phyloP scores from a whole-genome alignment of 177 flowering plant genomes.

The Vitis hybrid region DNA sequence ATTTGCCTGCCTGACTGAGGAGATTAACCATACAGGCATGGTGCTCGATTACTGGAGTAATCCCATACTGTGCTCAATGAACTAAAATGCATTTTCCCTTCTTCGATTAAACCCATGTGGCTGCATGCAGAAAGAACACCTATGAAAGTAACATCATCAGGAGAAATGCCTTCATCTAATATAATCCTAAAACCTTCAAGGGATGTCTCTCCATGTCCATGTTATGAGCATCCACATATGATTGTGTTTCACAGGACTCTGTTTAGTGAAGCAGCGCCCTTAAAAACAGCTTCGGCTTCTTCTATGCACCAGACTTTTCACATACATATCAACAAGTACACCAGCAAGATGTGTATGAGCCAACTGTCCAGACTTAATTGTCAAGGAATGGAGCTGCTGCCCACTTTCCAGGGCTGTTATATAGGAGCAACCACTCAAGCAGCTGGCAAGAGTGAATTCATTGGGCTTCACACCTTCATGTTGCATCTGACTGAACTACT shows the following conservation, averaged over 20 bases:
- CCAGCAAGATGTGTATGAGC: slow-evolving; percentile 32
- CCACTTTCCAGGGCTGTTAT: slow-evolving; percentile 40
- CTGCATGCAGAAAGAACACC: slow-evolving; percentile 52
- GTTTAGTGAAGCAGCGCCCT: slow-evolving; percentile 20
- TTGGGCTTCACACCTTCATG: slow-evolving; percentile 40
- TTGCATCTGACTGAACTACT: slow-evolving; percentile 30
- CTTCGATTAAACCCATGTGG: slow-evolving; percentile 36
- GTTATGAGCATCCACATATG: slow-evolving; percentile 32
- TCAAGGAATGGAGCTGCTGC: slow-evolving; percentile 40
- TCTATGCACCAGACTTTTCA: slow-evolving; percentile 46
- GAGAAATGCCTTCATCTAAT: slow-evolving; percentile 31
- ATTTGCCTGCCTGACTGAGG: slow-evolving; percentile 47
- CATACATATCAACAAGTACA: slow-evolving; percentile 50
- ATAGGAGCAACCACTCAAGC: slow-evolving; percentile 39
- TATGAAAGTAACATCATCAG: slow-evolving; percentile 46
- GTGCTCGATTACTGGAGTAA: slow-evolving; percentile 40
- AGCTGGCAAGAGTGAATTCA: slow-evolving; percentile 45
- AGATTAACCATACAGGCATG: slow-evolving; percentile 43
- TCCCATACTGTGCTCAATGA: slow-evolving; percentile 26
- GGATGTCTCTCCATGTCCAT: slow-evolving; percentile 35
- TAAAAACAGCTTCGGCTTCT: slow-evolving; percentile 39
- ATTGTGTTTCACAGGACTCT: slow-evolving; percentile 43
- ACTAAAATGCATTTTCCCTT: slow-evolving; percentile 33
- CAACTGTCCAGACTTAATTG: slow-evolving; percentile 31
- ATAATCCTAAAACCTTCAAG: slow-evolving; percentile 34